Evolutionary conservation across 768 basidiomycete genomes (phyloP), one percentile per base, ranked within the genome.

Genomic region (Boletus reticulatus): DNA sequence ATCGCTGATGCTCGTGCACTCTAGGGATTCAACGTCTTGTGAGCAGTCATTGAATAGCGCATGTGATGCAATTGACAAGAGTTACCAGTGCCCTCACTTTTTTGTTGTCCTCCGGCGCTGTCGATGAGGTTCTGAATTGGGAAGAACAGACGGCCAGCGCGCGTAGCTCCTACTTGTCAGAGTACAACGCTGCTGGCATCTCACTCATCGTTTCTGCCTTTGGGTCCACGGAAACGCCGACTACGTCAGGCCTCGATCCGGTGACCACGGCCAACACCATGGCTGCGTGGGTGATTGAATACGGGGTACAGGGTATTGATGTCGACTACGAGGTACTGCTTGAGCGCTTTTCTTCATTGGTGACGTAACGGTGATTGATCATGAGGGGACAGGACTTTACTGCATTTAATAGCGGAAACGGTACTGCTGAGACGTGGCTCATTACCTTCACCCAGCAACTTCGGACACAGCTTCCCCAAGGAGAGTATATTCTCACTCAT

Each of bases 161-260:
- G 37, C 77, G 78, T 22, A 58, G 74, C 7, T 43, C 73, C 7
- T 75, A 81, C 61, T 71, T 81, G 55, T 62, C 77, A 1, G 73
- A 79, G 53, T 85, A 85, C 53, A 68, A 67, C 13, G 75, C 76
- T 0, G 81, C 81, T 16, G 83, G 84, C 6, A 82, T 84, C 64
- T 78, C 78, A 41, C 63, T 85, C 29, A 75, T 85, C 53, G 84
- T 84, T 5, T 81, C 82, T 42, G 75, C 73, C 2, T 84, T 85
- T 61, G 80, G 81, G 10, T 73, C 78, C 10, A 71, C 70, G 8
- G 62, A 69, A 52, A 67, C 71, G 1, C 80, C 81, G 1, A 82
- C 79, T 3, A 67, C 76, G 0, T 64, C 67, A 8, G 75, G 75
- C 19, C 59, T 57, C 13, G 72, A 82, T 55, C 72, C 81, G 0